These are phyloP conservation scores for Wickerhamiella brachini DNA, from an alignment of 805 yeast species.

Conservation along the genomic window DNA sequence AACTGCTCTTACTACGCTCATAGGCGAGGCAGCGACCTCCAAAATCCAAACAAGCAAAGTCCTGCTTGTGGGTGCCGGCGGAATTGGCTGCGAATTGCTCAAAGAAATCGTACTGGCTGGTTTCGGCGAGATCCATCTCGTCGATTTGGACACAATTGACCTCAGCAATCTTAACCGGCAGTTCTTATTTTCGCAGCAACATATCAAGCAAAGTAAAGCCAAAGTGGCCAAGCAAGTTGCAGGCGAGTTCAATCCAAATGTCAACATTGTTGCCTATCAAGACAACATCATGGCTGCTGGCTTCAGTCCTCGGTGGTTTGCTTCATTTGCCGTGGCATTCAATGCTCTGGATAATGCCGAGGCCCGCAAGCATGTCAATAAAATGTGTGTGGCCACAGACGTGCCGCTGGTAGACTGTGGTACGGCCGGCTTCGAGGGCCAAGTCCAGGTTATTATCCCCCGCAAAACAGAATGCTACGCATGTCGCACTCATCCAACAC, in stretches of 20 bases:
- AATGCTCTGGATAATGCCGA: conserved; percentile 91
- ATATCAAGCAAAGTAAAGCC: conserved; percentile 80
- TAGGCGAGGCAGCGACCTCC: conserved; percentile 12
- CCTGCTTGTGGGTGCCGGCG: conserved; percentile 96
- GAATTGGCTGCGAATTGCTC: conserved; percentile 98
- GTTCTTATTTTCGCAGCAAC: conserved; percentile 76
- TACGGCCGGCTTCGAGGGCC: conserved; percentile 90
- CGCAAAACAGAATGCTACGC: conserved; percentile 83
- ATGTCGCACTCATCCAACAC: conserved; percentile 75
- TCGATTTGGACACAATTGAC: conserved; percentile 94
- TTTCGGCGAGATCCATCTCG: conserved; percentile 19
- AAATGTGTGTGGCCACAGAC: conserved; percentile 56
- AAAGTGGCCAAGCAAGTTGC: conserved; percentile 78
- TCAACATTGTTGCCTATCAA: conserved; percentile 63
- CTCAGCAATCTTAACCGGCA: conserved; percentile 86
- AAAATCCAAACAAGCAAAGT: conserved; percentile 26
- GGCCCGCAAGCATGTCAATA: conserved; percentile 82
- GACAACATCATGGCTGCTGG: conserved; percentile 75
- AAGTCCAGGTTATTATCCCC: conserved; percentile 82
- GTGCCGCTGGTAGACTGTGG: conserved; percentile 86
- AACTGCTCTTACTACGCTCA: conserved; percentile 2
- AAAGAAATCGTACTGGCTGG: conserved; percentile 98
- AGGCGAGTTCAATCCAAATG: conserved; percentile 48
- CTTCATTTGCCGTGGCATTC: conserved; percentile 62
- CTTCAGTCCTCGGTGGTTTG: conserved; percentile 68